Base-by-base conservation (phyloP, 169 alveolate genomes). In the Cardiosporidium cionae region DNA sequence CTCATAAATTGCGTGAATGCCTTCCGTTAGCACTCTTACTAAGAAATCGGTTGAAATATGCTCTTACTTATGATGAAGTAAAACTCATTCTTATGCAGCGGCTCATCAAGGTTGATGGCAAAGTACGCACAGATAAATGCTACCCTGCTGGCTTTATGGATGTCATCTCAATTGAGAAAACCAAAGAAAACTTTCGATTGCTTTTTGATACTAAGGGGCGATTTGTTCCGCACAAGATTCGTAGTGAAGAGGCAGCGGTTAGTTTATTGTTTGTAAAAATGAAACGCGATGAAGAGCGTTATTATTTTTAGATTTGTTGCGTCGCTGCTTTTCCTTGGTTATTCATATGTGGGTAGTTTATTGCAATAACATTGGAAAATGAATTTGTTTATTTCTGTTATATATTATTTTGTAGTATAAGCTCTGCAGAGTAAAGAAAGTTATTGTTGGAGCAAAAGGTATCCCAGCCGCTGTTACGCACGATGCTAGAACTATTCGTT, bases 91-190 rank as follows among this genome's bases (percentile, higher is more conserved):
- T 94, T 66, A 96, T 94, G 94, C 98, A 95, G 87, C 95, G 98
- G 53, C 89, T 92, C 58, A 91, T 97, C 52, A 92, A 93, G 78
- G 95, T 96, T 52, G 88, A 69, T 44, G 98, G 98, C 65, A 95
- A 96, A 85, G 93, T 92, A 70, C 92, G 99, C 79, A 94, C 96
- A 37, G 99, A 97, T 89, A 89, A 88, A 72, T 91, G 96, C 78
- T 97, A 84, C 95, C 99, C 99, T 34, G 92, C 93, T 65, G 99
- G 99, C 35, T 89, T 94, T 82, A 91, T 92, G 98, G 99, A 95
- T 83, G 88, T 79, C 33, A 32, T 67, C 4, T 67, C 96, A 34
- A 85, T 97, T 65, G 97, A 94, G 28, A 93, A 93, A 85, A 90
- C 98, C 32, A 92, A 94, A 83, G 98, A 95, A 84, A 85, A 87